Percentiles rank a stretch among this genome's conserved stretches.
phyloP scores from a whole-genome alignment of 768 basidiomycete genomes.

The Russula vinacea region DNA sequence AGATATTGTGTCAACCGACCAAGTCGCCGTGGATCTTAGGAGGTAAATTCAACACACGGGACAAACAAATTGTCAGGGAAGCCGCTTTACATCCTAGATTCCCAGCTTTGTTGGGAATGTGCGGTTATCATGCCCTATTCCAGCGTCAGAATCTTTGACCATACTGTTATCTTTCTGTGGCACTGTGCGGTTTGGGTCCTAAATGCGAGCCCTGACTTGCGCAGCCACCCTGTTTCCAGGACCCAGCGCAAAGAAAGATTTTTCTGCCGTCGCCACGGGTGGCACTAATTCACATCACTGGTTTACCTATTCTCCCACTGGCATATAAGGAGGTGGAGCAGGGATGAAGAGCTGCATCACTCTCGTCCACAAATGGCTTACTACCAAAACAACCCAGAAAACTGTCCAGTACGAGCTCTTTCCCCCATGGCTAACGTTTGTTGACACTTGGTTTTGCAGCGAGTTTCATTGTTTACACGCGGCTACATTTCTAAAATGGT shows the following conservation, averaged over 20 bases:
- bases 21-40: background rate
- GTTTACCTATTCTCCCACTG: background rate
- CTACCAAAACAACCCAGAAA: too few relatives aligned
- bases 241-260: background rate
- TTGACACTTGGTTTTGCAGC: background rate
- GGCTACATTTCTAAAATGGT: slow-evolving; percentile 3
- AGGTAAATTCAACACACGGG: background rate
- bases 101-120: background rate
- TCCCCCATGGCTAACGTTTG: too few relatives aligned
- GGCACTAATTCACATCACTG: background rate
- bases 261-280: background rate
- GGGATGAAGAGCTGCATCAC: background rate
- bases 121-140: background rate
- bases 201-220: background rate
- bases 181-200: background rate
- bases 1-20: background rate
- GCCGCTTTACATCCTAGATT: background rate
- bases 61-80: too few relatives aligned
- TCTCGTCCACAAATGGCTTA: background rate
- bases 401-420: slow-evolving; percentile 1
- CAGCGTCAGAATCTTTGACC: background rate
- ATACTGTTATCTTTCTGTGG: background rate
- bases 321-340: background rate
- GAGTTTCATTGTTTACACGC: background rate
- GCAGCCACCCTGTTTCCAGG: background rate